Conservation (phyloP, 2,329 filamentous ascomycete species). For the Fusarium sp. region DNA sequence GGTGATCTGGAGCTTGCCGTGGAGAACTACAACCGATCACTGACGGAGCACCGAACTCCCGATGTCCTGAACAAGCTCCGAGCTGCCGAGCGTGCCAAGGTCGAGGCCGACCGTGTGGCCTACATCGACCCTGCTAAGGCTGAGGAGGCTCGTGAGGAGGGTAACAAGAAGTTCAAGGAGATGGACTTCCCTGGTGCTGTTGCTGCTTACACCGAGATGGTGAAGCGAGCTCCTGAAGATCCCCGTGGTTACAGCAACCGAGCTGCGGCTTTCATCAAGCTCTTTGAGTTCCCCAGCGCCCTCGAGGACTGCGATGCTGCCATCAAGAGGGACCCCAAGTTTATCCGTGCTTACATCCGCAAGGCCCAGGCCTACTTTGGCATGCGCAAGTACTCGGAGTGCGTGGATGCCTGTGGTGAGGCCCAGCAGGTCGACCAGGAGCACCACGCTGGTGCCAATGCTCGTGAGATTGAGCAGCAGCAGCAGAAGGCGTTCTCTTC, state of each 20-base stretch:
- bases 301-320: conserved; percentile 92
- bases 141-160: conserved; percentile 93
- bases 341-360: conserved; percentile 95
- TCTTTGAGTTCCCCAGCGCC: conserved; percentile 94
- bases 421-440: conserved; percentile 81
- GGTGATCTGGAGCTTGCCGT: conserved; percentile 84
- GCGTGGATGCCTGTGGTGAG: conserved; percentile 87
- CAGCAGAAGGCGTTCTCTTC: conserved; percentile 91
- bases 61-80: conserved; percentile 95
- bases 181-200: conserved; percentile 95
- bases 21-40: conserved; percentile 89
- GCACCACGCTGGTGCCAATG: conserved; percentile 77
- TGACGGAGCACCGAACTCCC: conserved; percentile 96
- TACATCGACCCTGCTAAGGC: conserved; percentile 94
- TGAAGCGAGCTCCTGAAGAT: conserved; percentile 92
- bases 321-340: conserved; percentile 89
- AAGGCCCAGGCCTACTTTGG: conserved; percentile 96
- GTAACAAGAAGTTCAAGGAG: conserved; percentile 97
- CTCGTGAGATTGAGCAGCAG: conserved; percentile 92
- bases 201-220: conserved; percentile 95
- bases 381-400: conserved; percentile 98
- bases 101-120: conserved; percentile 77
- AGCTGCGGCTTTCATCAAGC: conserved; percentile 95
- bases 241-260: conserved; percentile 97
- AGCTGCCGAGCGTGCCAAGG: conserved; percentile 87